A percentile compares a stretch with the other conserved stretches of the same genome.
Evolutionary conservation across 2,329 filamentous ascomycete species (phyloP).

Genomic region (Trichoderma sp.): DNA sequence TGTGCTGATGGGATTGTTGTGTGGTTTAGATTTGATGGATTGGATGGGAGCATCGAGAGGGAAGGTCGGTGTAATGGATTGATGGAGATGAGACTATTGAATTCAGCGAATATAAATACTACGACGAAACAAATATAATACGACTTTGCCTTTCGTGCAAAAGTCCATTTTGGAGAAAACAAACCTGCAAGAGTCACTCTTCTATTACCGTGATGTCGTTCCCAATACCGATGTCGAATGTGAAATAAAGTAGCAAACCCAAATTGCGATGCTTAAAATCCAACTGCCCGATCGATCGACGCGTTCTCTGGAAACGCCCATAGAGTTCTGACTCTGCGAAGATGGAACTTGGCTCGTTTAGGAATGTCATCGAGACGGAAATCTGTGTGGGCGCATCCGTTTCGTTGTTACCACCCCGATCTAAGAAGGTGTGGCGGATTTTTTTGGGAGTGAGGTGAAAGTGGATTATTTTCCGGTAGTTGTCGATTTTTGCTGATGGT

Average conservation of each 20-base stretch:
- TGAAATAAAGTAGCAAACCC: neutral
- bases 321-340: slow-evolving; percentile 3
- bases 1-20: neutral
- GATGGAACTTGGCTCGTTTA: slow-evolving; percentile 5
- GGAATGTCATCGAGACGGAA: slow-evolving; percentile 1
- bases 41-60: neutral
- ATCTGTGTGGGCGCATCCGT: neutral
- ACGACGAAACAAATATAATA: slow-evolving; percentile 1
- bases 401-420: neutral
- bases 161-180: neutral
- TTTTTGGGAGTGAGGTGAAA: neutral
- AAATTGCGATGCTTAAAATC: neutral
- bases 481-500: neutral
- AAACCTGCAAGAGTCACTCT: neutral
- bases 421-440: neutral
- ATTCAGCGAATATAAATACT: slow-evolving; percentile 1
- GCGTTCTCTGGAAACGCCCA: neutral
- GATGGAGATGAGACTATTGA: slow-evolving; percentile 7
- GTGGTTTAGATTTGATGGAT: neutral
- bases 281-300: neutral
- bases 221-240: neutral
- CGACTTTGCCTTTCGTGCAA: neutral
- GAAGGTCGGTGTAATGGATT: neutral
- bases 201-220: neutral
- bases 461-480: neutral